These are phyloP conservation scores for Eutypella sp. DNA, from an alignment of 2,329 filamentous ascomycete species.

Conservation along the genomic window DNA sequence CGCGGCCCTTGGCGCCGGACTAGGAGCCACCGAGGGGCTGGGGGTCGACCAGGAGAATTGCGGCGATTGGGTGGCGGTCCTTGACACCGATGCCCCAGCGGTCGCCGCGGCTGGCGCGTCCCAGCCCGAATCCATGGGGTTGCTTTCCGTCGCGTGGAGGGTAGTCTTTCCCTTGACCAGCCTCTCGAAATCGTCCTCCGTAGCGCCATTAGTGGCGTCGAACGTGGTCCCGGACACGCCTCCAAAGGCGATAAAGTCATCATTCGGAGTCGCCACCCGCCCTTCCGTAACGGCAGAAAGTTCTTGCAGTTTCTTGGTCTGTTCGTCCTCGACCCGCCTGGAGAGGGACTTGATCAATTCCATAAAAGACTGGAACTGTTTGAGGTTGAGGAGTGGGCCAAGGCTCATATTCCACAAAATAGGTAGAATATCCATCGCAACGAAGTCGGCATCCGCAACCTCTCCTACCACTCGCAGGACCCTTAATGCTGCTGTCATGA, in stretches of 20 bases:
- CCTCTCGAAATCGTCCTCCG: constrained; percentile 75
- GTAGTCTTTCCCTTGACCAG: constrained; percentile 73
- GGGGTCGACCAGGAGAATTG: constrained; percentile 63
- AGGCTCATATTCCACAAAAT: constrained; percentile 89
- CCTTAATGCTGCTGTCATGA: constrained; percentile 88
- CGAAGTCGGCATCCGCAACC: constrained; percentile 80
- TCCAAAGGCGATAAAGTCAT: constrained; percentile 69
- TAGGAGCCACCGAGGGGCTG: constrained; percentile 26
- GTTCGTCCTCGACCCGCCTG: constrained; percentile 77
- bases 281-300: constrained; percentile 57
- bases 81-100: constrained; percentile 26
- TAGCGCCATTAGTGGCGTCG: constrained; percentile 45
- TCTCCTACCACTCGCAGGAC: constrained; percentile 80
- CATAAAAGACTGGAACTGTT: constrained; percentile 90
- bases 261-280: constrained; percentile 43
- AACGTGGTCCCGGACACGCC: constrained; percentile 58
- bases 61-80: constrained; percentile 29
- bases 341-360: constrained; percentile 77
- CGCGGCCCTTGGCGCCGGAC: constrained; percentile 32
- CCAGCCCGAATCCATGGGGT: constrained; percentile 46
- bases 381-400: constrained; percentile 79
- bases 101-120: constrained; percentile 30
- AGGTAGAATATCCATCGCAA: constrained; percentile 86
- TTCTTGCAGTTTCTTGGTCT: constrained; percentile 82
- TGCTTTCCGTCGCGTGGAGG: constrained; percentile 24